These are phyloP conservation scores for Dendrostoma leiphaemia DNA, from an alignment of 2,329 filamentous ascomycete species.

Conservation along the genomic window DNA sequence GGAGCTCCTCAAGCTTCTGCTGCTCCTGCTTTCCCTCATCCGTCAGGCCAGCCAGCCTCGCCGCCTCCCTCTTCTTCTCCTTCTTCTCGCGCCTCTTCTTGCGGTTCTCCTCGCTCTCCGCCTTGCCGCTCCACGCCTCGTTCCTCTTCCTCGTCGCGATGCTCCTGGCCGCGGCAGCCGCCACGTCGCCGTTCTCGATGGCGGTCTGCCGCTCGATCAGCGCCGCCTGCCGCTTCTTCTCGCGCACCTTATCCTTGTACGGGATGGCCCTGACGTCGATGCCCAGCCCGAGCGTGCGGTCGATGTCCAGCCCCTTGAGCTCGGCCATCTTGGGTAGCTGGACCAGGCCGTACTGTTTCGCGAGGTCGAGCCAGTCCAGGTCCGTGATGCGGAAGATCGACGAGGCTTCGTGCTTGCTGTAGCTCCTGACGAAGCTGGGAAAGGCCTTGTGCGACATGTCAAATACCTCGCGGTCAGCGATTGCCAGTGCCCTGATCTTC, in stretches of 20 bases:
- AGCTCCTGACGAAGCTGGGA: slow-evolving; percentile 89
- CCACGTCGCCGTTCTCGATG: slow-evolving; percentile 32
- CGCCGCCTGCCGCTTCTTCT: slow-evolving; percentile 60
- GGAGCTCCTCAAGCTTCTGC: slow-evolving; percentile 61
- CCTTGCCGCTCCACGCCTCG: slow-evolving; percentile 71
- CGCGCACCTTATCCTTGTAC: slow-evolving; percentile 71
- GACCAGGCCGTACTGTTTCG: slow-evolving; percentile 80
- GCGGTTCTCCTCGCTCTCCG: slow-evolving; percentile 63
- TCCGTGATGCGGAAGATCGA: slow-evolving; percentile 86
- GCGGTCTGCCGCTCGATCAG: slow-evolving; percentile 49
- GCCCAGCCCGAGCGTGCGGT: slow-evolving; percentile 59
- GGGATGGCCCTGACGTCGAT: slow-evolving; percentile 67
- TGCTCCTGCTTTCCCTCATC: slow-evolving; percentile 65
- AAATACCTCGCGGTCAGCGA: slow-evolving; percentile 65
- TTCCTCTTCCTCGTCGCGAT: slow-evolving; percentile 56
- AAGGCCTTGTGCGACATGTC: slow-evolving; percentile 91
- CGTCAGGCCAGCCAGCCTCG: slow-evolving; percentile 64
- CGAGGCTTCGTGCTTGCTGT: slow-evolving; percentile 84
- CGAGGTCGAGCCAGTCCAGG: slow-evolving; percentile 82
- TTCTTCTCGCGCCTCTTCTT: slow-evolving; percentile 35
- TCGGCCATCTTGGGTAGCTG: slow-evolving; percentile 94
- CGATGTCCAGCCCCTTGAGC: slow-evolving; percentile 63
- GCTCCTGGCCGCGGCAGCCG: slow-evolving; percentile 41
- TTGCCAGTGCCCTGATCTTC: slow-evolving; percentile 34
- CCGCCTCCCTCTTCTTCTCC: slow-evolving; percentile 51